Conservation (phyloP, 2,329 filamentous ascomycete species). For the Penicillium sp. region DNA sequence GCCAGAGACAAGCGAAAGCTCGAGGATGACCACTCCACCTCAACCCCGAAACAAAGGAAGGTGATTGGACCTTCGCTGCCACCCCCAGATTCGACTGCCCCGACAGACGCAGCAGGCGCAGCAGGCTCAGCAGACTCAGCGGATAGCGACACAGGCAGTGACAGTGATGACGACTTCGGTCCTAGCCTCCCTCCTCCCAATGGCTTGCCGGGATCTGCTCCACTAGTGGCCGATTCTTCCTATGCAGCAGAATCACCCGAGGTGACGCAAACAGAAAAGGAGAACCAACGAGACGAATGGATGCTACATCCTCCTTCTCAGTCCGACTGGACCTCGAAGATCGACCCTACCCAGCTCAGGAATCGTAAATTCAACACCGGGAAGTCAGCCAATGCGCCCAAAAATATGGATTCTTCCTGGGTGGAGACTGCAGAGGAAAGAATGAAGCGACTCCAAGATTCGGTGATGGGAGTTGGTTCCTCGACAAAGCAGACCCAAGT, state of each 20-base stretch:
- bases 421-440: constrained; percentile 91
- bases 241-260: background rate
- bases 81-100: constrained; percentile 37
- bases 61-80: constrained; percentile 60
- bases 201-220: background rate
- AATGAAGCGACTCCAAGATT: constrained; percentile 74
- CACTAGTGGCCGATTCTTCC: background rate
- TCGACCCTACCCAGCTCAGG: constrained; percentile 82
- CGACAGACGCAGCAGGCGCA: constrained; percentile 24
- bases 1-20: constrained; percentile 25
- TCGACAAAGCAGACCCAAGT: constrained; percentile 14
- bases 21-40: constrained; percentile 1
- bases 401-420: constrained; percentile 66
- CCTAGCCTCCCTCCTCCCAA: constrained; percentile 38
- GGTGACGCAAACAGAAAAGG: constrained; percentile 24
- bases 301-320: constrained; percentile 71
- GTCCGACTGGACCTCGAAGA: constrained; percentile 57
- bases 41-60: constrained; percentile 37
- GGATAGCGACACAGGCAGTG: constrained; percentile 19
- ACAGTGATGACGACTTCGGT: constrained; percentile 44
- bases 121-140: constrained; percentile 18
- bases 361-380: constrained; percentile 80
- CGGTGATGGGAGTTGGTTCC: constrained; percentile 72
- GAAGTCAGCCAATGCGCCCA: constrained; percentile 53
- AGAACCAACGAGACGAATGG: constrained; percentile 75